These are phyloP conservation scores for Pachysandra terminalis DNA, from an alignment of 164 flowering plant genomes.

Conservation along the genomic window DNA sequence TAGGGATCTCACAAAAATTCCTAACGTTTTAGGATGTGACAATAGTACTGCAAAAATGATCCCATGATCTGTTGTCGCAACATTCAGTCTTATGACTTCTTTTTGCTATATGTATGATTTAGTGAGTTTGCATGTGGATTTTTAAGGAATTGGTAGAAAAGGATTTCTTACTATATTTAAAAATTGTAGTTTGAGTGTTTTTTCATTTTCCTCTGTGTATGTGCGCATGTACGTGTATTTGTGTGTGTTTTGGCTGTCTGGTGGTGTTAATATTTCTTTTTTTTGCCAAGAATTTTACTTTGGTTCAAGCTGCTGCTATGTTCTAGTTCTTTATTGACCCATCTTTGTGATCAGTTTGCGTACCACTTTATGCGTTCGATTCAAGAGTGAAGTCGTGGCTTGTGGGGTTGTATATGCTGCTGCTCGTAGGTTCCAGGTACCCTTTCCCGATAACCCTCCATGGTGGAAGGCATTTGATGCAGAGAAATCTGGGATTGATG, in stretches of 20 bases:
- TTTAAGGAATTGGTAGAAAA: too few relatives aligned
- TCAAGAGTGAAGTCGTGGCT: slow-evolving; percentile 95
- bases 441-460: slow-evolving; percentile 95
- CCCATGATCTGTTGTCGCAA: not conserved
- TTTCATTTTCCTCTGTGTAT: too few relatives aligned
- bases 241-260: not conserved
- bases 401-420: slow-evolving; percentile 99
- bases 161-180: too few relatives aligned
- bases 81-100: not conserved
- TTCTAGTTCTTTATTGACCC: not conserved
- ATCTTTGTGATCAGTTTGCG: slow-evolving; percentile 55
- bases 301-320: not conserved
- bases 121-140: not conserved
- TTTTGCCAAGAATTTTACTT: too few relatives aligned
- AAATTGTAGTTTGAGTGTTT: too few relatives aligned
- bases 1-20: too few relatives aligned
- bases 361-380: slow-evolving; percentile 86
- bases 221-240: too few relatives aligned
- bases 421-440: slow-evolving; percentile 83
- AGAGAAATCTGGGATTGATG: slow-evolving; percentile 82
- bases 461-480: slow-evolving; percentile 99
- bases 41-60: not conserved
- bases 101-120: not conserved
- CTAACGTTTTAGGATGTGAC: too few relatives aligned
- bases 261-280: not conserved